phyloP scores from a whole-genome alignment of 2,329 filamentous ascomycete species.

The Rhytidhysteron rufulum region DNA sequence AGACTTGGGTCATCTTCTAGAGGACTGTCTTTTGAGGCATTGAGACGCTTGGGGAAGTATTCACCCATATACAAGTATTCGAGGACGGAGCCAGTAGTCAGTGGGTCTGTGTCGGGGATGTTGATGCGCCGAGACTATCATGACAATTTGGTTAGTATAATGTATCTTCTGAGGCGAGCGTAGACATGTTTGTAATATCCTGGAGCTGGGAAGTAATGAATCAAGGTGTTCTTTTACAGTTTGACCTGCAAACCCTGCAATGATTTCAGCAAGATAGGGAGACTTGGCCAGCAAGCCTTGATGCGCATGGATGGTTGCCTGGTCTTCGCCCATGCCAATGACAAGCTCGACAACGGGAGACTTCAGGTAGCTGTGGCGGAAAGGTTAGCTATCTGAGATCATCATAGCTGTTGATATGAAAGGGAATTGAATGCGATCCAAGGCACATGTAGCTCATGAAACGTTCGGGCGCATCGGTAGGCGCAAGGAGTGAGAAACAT shows the following conservation, averaged over 20 bases:
- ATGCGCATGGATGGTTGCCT: constrained; percentile 70
- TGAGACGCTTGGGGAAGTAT: constrained; percentile 68
- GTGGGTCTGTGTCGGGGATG: constrained; percentile 64
- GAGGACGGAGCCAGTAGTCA: constrained; percentile 73
- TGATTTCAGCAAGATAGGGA: constrained; percentile 66
- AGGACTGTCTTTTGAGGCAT: constrained; percentile 59
- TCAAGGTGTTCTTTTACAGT: constrained; percentile 50
- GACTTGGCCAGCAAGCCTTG: constrained; percentile 71
- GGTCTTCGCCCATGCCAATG: constrained; percentile 50
- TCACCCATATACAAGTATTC: constrained; percentile 82
- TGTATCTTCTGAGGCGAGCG: too few relatives aligned
- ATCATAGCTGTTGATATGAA: neutral
- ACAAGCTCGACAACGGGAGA: constrained; percentile 46
- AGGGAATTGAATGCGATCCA: too few relatives aligned
- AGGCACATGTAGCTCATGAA: too few relatives aligned
- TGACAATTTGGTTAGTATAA: too few relatives aligned
- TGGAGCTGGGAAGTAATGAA: too few relatives aligned
- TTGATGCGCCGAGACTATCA: constrained; percentile 65
- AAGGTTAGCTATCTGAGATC: neutral
- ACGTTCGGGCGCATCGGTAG: too few relatives aligned
- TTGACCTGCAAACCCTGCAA: constrained; percentile 58
- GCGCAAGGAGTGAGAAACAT: too few relatives aligned
- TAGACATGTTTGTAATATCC: too few relatives aligned
- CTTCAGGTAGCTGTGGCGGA: constrained; percentile 40
- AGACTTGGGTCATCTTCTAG: constrained; percentile 66